These are phyloP conservation scores for Ogataea nakhonphanomensis DNA, from an alignment of 805 yeast genomes.

Conservation along the genomic window DNA sequence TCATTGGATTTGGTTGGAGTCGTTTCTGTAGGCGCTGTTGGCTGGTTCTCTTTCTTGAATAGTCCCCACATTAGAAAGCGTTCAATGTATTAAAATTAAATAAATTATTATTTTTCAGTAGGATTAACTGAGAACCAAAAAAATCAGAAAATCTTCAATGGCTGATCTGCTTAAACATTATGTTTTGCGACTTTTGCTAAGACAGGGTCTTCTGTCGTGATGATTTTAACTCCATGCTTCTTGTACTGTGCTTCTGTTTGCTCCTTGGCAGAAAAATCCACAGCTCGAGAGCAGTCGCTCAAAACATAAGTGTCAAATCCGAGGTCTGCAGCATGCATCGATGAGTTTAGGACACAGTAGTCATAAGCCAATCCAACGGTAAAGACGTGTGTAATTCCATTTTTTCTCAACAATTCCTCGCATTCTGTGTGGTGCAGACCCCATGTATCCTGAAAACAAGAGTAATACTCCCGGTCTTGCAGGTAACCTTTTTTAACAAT, in stretches of 20 bases:
- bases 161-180: background rate
- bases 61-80: no score
- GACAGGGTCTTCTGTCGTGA: slow-evolving; percentile 10
- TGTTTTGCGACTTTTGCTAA: slow-evolving; percentile 7
- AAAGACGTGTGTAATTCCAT: slow-evolving; percentile 55
- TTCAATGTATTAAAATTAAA: background rate
- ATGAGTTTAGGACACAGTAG: slow-evolving; percentile 77
- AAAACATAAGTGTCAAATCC: slow-evolving; percentile 69
- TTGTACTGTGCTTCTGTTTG: slow-evolving; percentile 34
- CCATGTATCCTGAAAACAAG: slow-evolving; percentile 85
- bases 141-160: background rate
- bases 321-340: slow-evolving; percentile 56
- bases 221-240: slow-evolving; percentile 33
- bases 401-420: slow-evolving; percentile 40
- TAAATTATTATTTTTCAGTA: background rate
- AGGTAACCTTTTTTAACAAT: slow-evolving; percentile 69
- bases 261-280: slow-evolving; percentile 39
- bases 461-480: slow-evolving; percentile 76
- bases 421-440: slow-evolving; percentile 66
- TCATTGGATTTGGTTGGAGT: slow-evolving; percentile 24
- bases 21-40: no score
- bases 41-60: slow-evolving; percentile 16
- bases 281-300: slow-evolving; percentile 53
- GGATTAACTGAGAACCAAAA: background rate
- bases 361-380: slow-evolving; percentile 86